Evolutionary conservation across 106 monocot species (phyloP), one percentile per base, ranked within the genome.

Genomic region (Dactylorhiza incarnata): DNA sequence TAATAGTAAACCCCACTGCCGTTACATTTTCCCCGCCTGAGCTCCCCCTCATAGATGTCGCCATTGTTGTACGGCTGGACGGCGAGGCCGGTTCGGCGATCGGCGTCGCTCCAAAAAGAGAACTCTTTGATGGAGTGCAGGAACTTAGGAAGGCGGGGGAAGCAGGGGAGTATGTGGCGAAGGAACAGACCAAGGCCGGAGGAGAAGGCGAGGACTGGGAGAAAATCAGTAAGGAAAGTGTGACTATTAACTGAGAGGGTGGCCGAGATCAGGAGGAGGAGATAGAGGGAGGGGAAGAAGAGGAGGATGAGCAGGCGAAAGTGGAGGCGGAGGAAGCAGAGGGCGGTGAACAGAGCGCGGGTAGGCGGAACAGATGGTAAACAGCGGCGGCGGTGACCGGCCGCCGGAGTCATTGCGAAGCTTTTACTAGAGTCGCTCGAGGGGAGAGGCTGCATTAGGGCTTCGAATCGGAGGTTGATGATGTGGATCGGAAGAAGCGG

Each of bases 21-120:
- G n/a, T n/a, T n/a, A n/a, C n/a, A n/a, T n/a, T n/a, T n/a, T n/a
- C n/a, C n/a, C n/a, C 66, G 53, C 48, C 67, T 66, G 43, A 80
- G 67, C 68, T 80, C 74, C 49, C 80, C 80, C 74, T 80, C 80
- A 12, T 74, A 80, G n/a, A 74, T 74, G 65, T 80, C 80, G 22
- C 80, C 80, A n/a, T 80, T 80, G 53, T 51, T 74, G 54, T 80
- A 80, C 9, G 74, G 66, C 49, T 80, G 80, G 7, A 80, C 80
- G 48, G 67, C 65, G 15, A 19, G 37, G 17, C 71, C 71, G 20
- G 46, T 71, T 2, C 71, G 71, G 20, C 71, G 71, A 48, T 71
- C 71, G 20, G 48, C 29, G 20, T 48, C 48, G 48, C 7, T 9
- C 5, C 48, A 14, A 17, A 58, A 58, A 58, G 56, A 9, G 16